Conservation (phyloP, 352 stramenopile species). For the Thalassiosira livingstoniorum region DNA sequence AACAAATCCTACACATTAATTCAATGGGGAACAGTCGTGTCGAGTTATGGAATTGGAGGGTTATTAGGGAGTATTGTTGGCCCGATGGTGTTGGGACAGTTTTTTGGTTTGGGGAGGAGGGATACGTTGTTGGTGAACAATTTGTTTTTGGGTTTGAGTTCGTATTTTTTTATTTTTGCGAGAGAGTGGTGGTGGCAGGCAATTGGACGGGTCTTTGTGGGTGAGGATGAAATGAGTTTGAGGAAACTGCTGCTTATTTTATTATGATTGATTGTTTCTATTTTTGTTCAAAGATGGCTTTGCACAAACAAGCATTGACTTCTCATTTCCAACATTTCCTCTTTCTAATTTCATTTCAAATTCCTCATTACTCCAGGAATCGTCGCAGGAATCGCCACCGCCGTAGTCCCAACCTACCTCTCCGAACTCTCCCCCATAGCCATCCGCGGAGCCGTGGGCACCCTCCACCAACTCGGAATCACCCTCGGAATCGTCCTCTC, state of each 20-base stretch:
- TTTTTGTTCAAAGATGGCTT: no score
- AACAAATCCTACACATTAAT: slow-evolving; percentile 44
- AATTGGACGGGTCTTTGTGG: slow-evolving; percentile 47
- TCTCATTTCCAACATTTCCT: no score
- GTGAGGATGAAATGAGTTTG: no score
- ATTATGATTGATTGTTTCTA: no score
- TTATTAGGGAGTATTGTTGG: slow-evolving; percentile 48
- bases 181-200: slow-evolving; percentile 52
- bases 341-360: no score
- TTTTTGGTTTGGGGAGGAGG: slow-evolving; percentile 35
- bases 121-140: slow-evolving; percentile 53
- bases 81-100: slow-evolving; percentile 44
- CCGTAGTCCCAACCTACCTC: slow-evolving; percentile 47
- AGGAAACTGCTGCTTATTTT: no score
- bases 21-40: slow-evolving; percentile 44
- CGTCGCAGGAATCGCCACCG: slow-evolving; percentile 42
- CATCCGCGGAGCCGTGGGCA: slow-evolving; percentile 45
- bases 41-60: slow-evolving; percentile 53
- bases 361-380: no score
- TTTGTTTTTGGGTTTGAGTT: slow-evolving; percentile 41
- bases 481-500: slow-evolving; percentile 50
- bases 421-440: slow-evolving; percentile 38
- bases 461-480: slow-evolving; percentile 52
- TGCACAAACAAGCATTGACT: no score
- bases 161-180: slow-evolving; percentile 35